Percentiles rank a stretch among this genome's conserved stretches.
Conservation (phyloP, 176 grass and related monocot species). For the Juncus effusus region DNA sequence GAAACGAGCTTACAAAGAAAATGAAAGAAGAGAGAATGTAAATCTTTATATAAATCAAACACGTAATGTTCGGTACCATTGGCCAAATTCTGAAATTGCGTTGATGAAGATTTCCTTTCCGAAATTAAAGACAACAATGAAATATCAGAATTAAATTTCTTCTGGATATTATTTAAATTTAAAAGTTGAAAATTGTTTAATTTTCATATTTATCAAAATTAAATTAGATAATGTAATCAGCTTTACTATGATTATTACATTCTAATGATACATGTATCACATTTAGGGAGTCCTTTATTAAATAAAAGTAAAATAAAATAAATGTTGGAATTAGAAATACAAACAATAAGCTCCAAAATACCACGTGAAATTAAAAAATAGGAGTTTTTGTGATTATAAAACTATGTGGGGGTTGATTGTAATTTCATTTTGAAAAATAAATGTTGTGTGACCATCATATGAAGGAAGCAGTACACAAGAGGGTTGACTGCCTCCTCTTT, state of each 20-base stretch:
- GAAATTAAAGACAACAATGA: too few relatives aligned
- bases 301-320: neutral
- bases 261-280: neutral
- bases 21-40: too few relatives aligned
- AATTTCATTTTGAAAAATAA: conserved; percentile 5
- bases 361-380: too few relatives aligned
- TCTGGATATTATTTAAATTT: too few relatives aligned
- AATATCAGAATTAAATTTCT: too few relatives aligned
- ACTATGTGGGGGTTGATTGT: neutral
- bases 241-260: neutral
- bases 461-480: conserved; percentile 13
- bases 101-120: too few relatives aligned
- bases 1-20: too few relatives aligned
- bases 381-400: neutral
- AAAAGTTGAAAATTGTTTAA: neutral
- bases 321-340: neutral
- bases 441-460: neutral
- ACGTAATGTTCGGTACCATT: too few relatives aligned
- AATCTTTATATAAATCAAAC: too few relatives aligned
- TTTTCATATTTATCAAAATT: neutral
- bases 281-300: neutral
- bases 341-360: too few relatives aligned
- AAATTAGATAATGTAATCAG: neutral
- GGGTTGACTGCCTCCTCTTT: conserved; percentile 12
- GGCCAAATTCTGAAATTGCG: too few relatives aligned